Base-by-base conservation (phyloP, 2,329 filamentous ascomycete species). In the Talaromyces sp. region DNA sequence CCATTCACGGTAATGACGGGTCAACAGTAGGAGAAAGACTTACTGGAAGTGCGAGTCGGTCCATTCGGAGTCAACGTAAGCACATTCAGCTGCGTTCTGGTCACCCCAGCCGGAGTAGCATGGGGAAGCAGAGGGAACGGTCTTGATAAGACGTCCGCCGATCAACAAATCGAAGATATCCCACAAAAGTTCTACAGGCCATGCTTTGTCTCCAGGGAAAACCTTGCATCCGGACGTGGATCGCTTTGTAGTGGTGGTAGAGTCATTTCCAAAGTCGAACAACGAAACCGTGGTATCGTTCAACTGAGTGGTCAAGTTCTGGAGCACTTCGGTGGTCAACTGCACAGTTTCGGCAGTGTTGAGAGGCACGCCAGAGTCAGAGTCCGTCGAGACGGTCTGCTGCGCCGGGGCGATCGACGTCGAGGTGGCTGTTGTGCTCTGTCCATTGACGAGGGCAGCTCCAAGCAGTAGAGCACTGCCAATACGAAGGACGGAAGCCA, bases 191-290 rank as follows among this genome's bases (percentile, higher is more conserved):
- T 63, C 21, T 0, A 71, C 69, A 0, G 84, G 84, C 83, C 84
- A 87, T 67, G 75, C 79, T 0, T 64, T 18, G 63, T 85, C 81
- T 35, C 77, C 79, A 0, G 83, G 83, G 46, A 81, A 75, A 12
- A 69, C 58, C 58, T 70, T 73, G 67, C 72, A 73, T 35, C 44
- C 25, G 2, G 64, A 31, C 18, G 28, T 9, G n/a, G 42, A 60
- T 58, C 55, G 55, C n/a, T 42, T 39, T 28, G 54, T 42, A 28
- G 37, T 44, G 21, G 23, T 33, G 5, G 60, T 61, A 23, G 12
- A 61, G 57, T 64, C 62, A 14, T 64, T 65, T 7, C 65, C 69
- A 58, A 73, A 73, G 2, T 42, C 59, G 60, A 73, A 71, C 4
- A 70, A 63, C 9, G 60, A 62, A 5, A 66, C 56, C 23, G 42